Base-by-base conservation (phyloP, 2,329 filamentous ascomycete species). In the Bimuria novae-zelandiae region DNA sequence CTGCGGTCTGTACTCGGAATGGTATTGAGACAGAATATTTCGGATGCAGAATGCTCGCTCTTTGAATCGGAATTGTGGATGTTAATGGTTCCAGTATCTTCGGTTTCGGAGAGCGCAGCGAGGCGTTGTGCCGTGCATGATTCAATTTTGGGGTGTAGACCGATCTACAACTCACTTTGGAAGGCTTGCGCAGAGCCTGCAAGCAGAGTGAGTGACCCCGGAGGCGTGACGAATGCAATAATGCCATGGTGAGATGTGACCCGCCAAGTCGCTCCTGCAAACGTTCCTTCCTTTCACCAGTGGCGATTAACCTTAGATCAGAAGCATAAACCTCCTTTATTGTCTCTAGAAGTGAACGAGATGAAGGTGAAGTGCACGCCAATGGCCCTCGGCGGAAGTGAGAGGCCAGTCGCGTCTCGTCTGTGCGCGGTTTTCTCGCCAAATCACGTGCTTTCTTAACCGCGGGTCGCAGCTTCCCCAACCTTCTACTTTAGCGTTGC, bases 1-100 rank as follows among this genome's bases (percentile, higher is more conserved):
- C 50, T 8, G 52, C 57, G 25, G 41, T 41, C n/a, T 32, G 48
- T 23, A 30, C 21, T 33, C 35, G 25, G 35, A 42, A 50, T 29
- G 22, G n/a, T 8, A 30, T 6, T 21, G 22, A 22, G 2, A 10
- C 21, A 3, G n/a, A 14, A 2, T 30, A 10, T 10, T 21, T 16
- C 10, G 16, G 3, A 29, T 44, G 14, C 4, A n/a, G 11, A 7
- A 36, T 21, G 21, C 16, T 25, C n/a, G 23, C 22, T n/a, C 17
- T 32, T 23, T 11, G 46, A 3, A 23, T 1, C 12, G 32, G n/a
- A 3, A 27, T 19, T 19, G 19, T 14, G 27, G 44, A 23, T 30
- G 22, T 23, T 17, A 37, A 3, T 30, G 8, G 19, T 19, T 16
- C 12, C 17, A 19, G 36, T n/a, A 3, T 6, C 22, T 8, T 16